Percentiles rank a stretch among this genome's conserved stretches.
These are phyloP conservation scores for Carex scoparia DNA, from an alignment of 176 grass and related monocot genomes.

Conservation along the genomic window DNA sequence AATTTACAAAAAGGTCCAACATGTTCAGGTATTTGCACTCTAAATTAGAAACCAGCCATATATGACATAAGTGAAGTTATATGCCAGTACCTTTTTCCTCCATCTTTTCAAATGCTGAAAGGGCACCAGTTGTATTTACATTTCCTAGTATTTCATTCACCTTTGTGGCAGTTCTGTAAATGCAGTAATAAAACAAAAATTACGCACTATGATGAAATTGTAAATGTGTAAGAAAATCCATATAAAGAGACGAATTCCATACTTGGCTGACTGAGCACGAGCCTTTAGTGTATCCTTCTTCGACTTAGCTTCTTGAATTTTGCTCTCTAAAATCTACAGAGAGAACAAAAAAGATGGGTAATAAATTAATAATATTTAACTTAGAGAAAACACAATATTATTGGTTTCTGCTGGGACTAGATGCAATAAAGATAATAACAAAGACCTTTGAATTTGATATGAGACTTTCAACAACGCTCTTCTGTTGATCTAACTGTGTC, in stretches of 20 bases:
- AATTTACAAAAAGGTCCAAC: not conserved
- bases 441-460: conserved; percentile 76
- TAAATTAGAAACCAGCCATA: not conserved
- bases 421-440: conserved; percentile 26
- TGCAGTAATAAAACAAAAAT: conserved; percentile 15
- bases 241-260: conserved; percentile 25
- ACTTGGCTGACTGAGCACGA: conserved; percentile 97
- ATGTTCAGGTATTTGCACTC: not conserved
- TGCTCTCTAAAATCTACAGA: conserved; percentile 89
- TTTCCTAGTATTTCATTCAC: conserved; percentile 92
- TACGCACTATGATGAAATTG: not conserved
- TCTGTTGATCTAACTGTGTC: conserved; percentile 93
- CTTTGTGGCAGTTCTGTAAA: conserved; percentile 80
- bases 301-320: conserved; percentile 93
- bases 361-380: not conserved
- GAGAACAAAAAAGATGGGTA: not conserved
- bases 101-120: conserved; percentile 99
- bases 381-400: not conserved
- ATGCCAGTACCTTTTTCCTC: conserved; percentile 81
- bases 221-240: conserved; percentile 13
- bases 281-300: conserved; percentile 98
- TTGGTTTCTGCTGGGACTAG: not conserved
- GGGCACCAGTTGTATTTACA: conserved; percentile 83
- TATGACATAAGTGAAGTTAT: not conserved
- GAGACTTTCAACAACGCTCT: conserved; percentile 77